Evolutionary conservation across 192 early-diverging fungal genomes (phyloP).

Genomic region (Backusella psychrophila): DNA sequence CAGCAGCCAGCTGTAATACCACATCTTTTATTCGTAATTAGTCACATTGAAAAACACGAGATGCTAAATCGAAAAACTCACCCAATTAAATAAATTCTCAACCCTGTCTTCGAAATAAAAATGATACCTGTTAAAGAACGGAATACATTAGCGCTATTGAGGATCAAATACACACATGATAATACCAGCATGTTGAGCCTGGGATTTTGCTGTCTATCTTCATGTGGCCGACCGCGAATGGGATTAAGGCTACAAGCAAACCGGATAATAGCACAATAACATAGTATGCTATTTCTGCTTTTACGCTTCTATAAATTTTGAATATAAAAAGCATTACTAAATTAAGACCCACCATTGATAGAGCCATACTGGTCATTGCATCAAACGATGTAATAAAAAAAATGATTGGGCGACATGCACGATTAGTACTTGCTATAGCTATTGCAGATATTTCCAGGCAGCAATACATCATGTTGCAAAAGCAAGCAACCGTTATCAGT

Average conservation of each 20-base stretch:
- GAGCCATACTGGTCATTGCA: background rate
- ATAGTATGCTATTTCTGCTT: background rate
- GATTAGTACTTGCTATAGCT: background rate
- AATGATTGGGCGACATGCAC: background rate
- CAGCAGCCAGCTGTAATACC: background rate
- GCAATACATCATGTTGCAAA: background rate
- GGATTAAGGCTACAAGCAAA: background rate
- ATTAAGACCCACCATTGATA: background rate
- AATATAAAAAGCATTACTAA: conserved; percentile 1
- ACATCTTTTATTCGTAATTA: background rate
- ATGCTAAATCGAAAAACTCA: background rate
- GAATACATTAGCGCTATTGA: background rate
- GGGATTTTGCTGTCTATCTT: background rate
- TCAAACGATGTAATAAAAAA: background rate
- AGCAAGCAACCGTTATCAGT: background rate
- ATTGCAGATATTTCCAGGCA: background rate
- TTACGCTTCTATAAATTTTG: background rate
- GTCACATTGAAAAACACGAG: background rate
- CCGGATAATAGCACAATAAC: background rate
- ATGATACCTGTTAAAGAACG: background rate
- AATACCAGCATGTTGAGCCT: background rate
- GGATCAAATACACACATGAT: background rate
- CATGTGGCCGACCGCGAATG: background rate
- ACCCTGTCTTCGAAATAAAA: conserved; percentile 4
- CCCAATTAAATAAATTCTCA: background rate